Percentiles rank a stretch among this genome's conserved stretches.
phyloP scores from a whole-genome alignment of 805 yeast genomes.

The Candida odintsovae region DNA sequence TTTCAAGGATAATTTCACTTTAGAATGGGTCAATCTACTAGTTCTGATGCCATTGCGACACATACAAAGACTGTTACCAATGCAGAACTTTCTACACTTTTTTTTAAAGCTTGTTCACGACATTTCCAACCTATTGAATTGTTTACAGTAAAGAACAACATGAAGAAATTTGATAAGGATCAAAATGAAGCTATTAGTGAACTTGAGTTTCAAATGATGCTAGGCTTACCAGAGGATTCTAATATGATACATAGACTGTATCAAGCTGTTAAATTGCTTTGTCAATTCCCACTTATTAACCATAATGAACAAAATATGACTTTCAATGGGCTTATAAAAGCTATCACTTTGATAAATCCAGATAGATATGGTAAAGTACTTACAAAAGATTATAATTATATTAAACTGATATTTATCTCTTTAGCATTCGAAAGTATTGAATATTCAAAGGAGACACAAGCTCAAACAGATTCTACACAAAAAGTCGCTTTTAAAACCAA shows the following conservation, averaged over 20 bases:
- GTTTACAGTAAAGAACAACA: slow-evolving; percentile 22
- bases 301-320: slow-evolving; percentile 27
- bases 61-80: slow-evolving; percentile 8
- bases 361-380: slow-evolving; percentile 36
- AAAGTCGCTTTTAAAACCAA: slow-evolving; percentile 10
- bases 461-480: slow-evolving; percentile 8
- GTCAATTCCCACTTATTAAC: slow-evolving; percentile 44
- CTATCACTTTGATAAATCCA: slow-evolving; percentile 36
- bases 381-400: slow-evolving; percentile 31
- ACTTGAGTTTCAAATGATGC: slow-evolving; percentile 25
- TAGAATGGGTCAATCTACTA: slow-evolving; percentile 21
- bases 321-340: slow-evolving; percentile 36
- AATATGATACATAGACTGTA: slow-evolving; percentile 32
- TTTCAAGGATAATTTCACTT: too few relatives aligned
- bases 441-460: neutral
- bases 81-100: slow-evolving; percentile 22
- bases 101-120: slow-evolving; percentile 27
- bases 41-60: slow-evolving; percentile 5
- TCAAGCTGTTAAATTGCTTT: slow-evolving; percentile 36
- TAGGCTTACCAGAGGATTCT: slow-evolving; percentile 30
- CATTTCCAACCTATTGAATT: slow-evolving; percentile 31
- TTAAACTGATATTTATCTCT: slow-evolving; percentile 43
- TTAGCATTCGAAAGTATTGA: slow-evolving; percentile 25
- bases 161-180: slow-evolving; percentile 18
- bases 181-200: slow-evolving; percentile 22